Conservation (phyloP, 1,139 yeast genomes). For the Hemisphaericaspora lyxosophila region DNA sequence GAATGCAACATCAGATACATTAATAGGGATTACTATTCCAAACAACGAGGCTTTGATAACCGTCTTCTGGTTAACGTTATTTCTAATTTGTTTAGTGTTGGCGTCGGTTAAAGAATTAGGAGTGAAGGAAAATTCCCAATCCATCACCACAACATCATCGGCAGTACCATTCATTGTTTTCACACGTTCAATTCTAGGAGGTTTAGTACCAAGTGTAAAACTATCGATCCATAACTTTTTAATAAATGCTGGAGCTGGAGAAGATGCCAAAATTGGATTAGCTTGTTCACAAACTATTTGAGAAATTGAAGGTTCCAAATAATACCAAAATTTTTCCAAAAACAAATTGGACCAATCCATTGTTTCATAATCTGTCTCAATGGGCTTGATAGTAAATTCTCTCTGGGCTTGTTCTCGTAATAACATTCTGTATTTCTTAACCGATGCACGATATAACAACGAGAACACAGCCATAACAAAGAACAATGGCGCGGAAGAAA, state of each 20-base stretch:
- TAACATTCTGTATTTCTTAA: slow-evolving; percentile 71
- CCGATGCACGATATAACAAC: slow-evolving; percentile 76
- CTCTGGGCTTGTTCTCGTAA: slow-evolving; percentile 82
- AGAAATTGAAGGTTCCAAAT: slow-evolving; percentile 85
- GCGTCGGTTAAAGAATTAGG: slow-evolving; percentile 88
- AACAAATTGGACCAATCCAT: slow-evolving; percentile 93
- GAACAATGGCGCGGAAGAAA: slow-evolving; percentile 79
- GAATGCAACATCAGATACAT: slow-evolving; percentile 62
- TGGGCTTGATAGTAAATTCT: slow-evolving; percentile 73
- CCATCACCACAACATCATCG: slow-evolving; percentile 93
- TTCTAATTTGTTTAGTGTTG: slow-evolving; percentile 78
- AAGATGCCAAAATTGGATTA: slow-evolving; percentile 74
- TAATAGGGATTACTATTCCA: slow-evolving; percentile 64
- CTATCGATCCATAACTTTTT: slow-evolving; percentile 82
- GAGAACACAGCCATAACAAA: slow-evolving; percentile 61
- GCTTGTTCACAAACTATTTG: slow-evolving; percentile 83
- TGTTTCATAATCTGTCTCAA: slow-evolving; percentile 87
- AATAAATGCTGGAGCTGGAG: slow-evolving; percentile 80
- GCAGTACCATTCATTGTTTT: slow-evolving; percentile 86
- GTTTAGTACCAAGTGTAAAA: slow-evolving; percentile 91
- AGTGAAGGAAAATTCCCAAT: slow-evolving; percentile 86
- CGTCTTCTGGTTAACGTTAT: slow-evolving; percentile 77
- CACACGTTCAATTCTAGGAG: slow-evolving; percentile 87
- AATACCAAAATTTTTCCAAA: slow-evolving; percentile 87
- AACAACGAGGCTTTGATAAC: slow-evolving; percentile 66